Evolutionary conservation across 1,284 basidiomycete genomes (phyloP), one percentile per base, ranked within the genome.

Genomic region (Trichosporon coremiiforme): DNA sequence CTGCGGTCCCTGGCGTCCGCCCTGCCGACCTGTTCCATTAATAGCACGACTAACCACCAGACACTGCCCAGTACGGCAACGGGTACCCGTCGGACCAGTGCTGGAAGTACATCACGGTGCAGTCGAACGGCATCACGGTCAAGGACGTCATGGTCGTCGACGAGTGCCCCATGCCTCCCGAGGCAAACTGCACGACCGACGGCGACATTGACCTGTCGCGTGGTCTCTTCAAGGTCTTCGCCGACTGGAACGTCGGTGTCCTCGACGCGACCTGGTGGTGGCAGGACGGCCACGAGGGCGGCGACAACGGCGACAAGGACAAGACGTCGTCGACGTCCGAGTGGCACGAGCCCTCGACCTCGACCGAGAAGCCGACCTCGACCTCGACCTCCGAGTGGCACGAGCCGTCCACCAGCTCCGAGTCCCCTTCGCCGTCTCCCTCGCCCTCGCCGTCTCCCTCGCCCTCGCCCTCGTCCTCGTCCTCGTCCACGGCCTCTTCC

Each of bases 141-240:
- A 60, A 60, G 57, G 17, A 60, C 29, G 57, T 60, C 57, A 60
- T 60, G 57, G 57, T 60, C 57, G 57, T 60, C 15, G 57, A 60
- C 57, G 57, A 60, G 57, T 60, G 57, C 31, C 57, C 57, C 1
- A 31, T 33, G 2, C 57, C 57, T 12, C 57, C 57, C 17, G 29
- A 33, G 29, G 57, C 57, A 1, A 60, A 60, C 57, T 60, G 57
- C 31, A 60, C 57, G 3, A 60, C 57, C 20, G 31, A 60, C 29
- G 57, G 57, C 15, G 57, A 60, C 29, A 60, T 60, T 10, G 57
- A 60, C 29, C 57, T 60, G 12, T 60, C 57, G 29, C 57, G 13
- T 4, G 29, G 31, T 8, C 57, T 60, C 2, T 60, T 60, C 29
- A 33, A 10, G 7, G 29, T 31, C 5, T 60, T 60, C 31, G 57